phyloP scores from a whole-genome alignment of 495 filamentous ascomycete species.

The Penicillium diatomitis region DNA sequence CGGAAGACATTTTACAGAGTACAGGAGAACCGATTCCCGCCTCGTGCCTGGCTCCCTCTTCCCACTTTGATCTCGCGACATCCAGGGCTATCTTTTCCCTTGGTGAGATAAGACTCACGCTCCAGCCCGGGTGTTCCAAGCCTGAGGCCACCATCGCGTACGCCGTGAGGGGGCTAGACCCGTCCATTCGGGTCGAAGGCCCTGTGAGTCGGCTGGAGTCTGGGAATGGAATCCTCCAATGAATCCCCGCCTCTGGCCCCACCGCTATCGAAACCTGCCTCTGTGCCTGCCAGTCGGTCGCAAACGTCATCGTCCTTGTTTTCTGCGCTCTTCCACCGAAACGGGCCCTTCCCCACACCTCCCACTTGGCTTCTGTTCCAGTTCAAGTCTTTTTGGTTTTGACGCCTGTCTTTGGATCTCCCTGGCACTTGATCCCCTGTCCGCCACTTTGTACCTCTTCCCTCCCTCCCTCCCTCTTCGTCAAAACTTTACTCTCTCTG shows the following conservation, averaged over 20 bases:
- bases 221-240: no score
- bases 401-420: background rate
- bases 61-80: no score
- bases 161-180: no score
- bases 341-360: constrained; percentile 29
- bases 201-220: no score
- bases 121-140: no score
- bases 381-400: background rate
- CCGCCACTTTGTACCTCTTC: constrained; percentile 10
- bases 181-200: no score
- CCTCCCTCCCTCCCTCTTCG: background rate
- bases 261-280: constrained; percentile 10
- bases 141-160: no score
- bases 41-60: no score
- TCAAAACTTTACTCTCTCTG: background rate
- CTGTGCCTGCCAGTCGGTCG: constrained; percentile 5
- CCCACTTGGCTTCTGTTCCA: constrained; percentile 6
- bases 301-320: constrained; percentile 34
- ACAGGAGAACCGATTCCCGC: no score
- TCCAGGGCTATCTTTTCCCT: no score
- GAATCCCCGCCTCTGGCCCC: background rate
- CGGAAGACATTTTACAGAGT: no score
- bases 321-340: constrained; percentile 22
- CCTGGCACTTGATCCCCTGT: background rate
- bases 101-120: no score